Evolutionary conservation across 768 basidiomycete genomes (phyloP), one percentile per base, ranked within the genome.

Genomic region (Dendrothele bispora): DNA sequence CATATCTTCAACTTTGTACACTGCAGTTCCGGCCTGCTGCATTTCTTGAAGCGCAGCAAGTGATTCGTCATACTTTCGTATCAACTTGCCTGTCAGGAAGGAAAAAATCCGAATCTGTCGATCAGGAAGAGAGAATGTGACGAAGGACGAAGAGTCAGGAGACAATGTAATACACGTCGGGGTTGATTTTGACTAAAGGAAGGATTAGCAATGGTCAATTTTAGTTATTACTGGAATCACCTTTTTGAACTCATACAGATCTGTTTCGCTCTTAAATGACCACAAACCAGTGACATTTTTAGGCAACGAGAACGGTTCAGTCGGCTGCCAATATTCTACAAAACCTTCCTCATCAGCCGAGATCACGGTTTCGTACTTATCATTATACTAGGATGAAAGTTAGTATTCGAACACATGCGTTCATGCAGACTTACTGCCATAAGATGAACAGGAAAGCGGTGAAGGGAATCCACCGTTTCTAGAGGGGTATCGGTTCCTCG

Each of bases 161-260:
- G 94, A 97, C 50, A 98, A 78, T 4, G 91, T 89, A 39, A 99
- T 78, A 52, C 92, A 94, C 3, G 94, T 91, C 5, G 95, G 95
- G 10, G 83, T 86, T 8, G 91, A 88, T 74, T 92, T 95, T 28
- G 90, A 81, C 95, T 98, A 57, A 12, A n/a, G n/a, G n/a, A n/a
- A n/a, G n/a, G n/a, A n/a, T n/a, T n/a, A n/a, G n/a, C n/a, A n/a
- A n/a, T n/a, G n/a, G n/a, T n/a, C n/a, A n/a, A n/a, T n/a, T n/a
- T n/a, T n/a, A n/a, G n/a, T n/a, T n/a, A n/a, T n/a, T 3, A 18
- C 14, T 30, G 3, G 20, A 56, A 66, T 11, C 44, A 89, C 95
- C 79, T 98, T 99, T 73, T 97, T 98, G 73, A 98, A 99, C 56
- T 98, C 94, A 67, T 97, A 98, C 34, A 98, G 65, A 60, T 98